A percentile compares a stretch with the other conserved stretches of the same genome.
phyloP scores from a whole-genome alignment of 805 yeast species.

The Cyberlindnera veronae region DNA sequence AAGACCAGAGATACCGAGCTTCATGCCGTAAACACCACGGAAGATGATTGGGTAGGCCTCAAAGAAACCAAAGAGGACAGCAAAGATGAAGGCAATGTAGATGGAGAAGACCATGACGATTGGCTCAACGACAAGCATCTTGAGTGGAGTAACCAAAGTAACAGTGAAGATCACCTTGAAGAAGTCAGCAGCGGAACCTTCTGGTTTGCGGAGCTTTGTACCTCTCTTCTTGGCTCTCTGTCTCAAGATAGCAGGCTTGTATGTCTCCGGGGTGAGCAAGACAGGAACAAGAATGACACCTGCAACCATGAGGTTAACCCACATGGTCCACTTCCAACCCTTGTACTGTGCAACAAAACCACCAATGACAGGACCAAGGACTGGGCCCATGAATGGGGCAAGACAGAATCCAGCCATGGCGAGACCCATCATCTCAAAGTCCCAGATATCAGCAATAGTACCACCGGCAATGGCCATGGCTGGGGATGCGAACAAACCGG shows the following conservation, averaged over 20 bases:
- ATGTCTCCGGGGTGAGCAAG: slow-evolving; percentile 59
- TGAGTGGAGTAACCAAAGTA: slow-evolving; percentile 58
- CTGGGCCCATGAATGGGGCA: slow-evolving; percentile 81
- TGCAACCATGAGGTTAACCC: slow-evolving; percentile 69
- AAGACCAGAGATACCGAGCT: slow-evolving; percentile 58
- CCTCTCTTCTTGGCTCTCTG: slow-evolving; percentile 61
- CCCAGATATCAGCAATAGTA: slow-evolving; percentile 75
- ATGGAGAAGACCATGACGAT: slow-evolving; percentile 67
- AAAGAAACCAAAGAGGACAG: slow-evolving; percentile 75
- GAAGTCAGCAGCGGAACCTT: slow-evolving; percentile 34
- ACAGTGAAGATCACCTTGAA: slow-evolving; percentile 44
- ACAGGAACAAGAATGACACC: slow-evolving; percentile 49
- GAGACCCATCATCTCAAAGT: slow-evolving; percentile 56
- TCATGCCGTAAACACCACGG: slow-evolving; percentile 59
- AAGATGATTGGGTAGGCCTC: slow-evolving; percentile 78
- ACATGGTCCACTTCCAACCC: slow-evolving; percentile 69
- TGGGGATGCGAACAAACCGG: slow-evolving; percentile 77
- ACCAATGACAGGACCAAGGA: slow-evolving; percentile 71
- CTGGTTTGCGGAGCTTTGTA: slow-evolving; percentile 39
- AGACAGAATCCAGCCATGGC: slow-evolving; percentile 80
- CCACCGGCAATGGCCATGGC: slow-evolving; percentile 86
- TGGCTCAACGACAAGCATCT: slow-evolving; percentile 71
- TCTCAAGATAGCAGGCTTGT: slow-evolving; percentile 60
- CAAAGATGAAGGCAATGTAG: slow-evolving; percentile 72
- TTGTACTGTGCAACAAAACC: slow-evolving; percentile 59